Conservation (phyloP, 176 grass and related monocot species). For the Oryza nivara region DNA sequence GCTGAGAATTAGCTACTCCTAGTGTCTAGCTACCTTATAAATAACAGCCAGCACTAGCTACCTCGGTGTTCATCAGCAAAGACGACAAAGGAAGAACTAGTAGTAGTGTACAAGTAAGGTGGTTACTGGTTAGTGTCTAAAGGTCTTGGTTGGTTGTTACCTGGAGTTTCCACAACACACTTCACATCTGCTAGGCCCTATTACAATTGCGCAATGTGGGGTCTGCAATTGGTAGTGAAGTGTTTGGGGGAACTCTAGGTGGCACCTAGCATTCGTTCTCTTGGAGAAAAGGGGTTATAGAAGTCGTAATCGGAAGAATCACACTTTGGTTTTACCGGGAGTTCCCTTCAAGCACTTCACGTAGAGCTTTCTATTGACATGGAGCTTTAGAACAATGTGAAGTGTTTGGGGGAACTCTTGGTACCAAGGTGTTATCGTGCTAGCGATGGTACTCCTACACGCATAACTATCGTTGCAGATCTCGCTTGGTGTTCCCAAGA, state of each 20-base stretch:
- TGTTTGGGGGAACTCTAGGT: conserved; percentile 47
- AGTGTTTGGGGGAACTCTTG: conserved; percentile 45
- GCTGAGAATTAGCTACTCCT: background rate
- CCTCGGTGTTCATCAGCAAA: background rate
- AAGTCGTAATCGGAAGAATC: no score
- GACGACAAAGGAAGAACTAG: background rate
- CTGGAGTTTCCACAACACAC: conserved; percentile 42
- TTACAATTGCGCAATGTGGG: background rate
- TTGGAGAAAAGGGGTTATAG: no score
- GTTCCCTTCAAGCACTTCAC: conserved; percentile 38
- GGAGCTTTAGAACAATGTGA: background rate
- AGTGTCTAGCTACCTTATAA: conserved; percentile 32
- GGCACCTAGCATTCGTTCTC: background rate
- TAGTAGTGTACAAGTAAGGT: background rate
- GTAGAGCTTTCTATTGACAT: background rate
- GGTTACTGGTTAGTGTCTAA: background rate
- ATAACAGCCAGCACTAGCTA: background rate
- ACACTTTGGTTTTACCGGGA: background rate
- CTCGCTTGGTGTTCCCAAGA: background rate
- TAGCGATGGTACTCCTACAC: background rate
- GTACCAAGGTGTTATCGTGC: background rate
- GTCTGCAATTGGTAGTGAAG: background rate
- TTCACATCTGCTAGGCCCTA: conserved; percentile 27
- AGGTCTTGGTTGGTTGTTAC: conserved; percentile 26
- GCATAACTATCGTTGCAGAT: background rate